Evolutionary conservation across 352 stramenopile species (phyloP), one percentile per base, ranked within the genome.

Genomic region (Vaucheria bursata): DNA sequence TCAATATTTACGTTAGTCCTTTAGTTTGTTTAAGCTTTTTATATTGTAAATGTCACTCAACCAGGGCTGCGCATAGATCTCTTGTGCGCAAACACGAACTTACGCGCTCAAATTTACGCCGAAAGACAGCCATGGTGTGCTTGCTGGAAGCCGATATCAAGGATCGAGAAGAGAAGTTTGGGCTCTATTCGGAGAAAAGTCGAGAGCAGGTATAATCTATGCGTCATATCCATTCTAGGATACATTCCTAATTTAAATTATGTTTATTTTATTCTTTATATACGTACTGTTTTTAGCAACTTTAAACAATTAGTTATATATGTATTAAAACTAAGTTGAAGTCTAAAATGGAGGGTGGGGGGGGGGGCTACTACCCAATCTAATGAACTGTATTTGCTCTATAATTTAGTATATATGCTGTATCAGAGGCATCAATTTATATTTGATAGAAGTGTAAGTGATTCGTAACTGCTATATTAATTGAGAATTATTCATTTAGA

Each of bases 61-160:
- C n/a, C n/a, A 64, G 32, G 52, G 53, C 66, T 34, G 70, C 71
- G 1, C 73, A 84, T 36, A 64, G 77, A 31, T 50, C 75, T 32
- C 79, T 86, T 64, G 65, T 67, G 34, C 76, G 85, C 25, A 88
- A 88, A 75, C 87, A 87, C 70, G 85, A 88, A 49, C 52, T 45
- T 29, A 66, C 79, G 0, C 38, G 77, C 36, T 80, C 77, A 1
- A 79, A 81, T 49, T 25, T 88, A 34, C 37, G 85, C 0, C 67
- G 80, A 0, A 83, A 85, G 68, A 81, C 83, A n/a, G 75, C 84
- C 18, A 71, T 84, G 7, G 36, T 79, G 3, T n/a, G 75, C 33
- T 53, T 88, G 12, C 73, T 88, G 38, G 85, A 88, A 84, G 72
- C 49, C 1, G 64, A 65, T 25, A 31, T 87, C n/a, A 75, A 87